Evolutionary conservation across 2,329 filamentous ascomycete species (phyloP).

Genomic region (Keithomyces neogunnii): DNA sequence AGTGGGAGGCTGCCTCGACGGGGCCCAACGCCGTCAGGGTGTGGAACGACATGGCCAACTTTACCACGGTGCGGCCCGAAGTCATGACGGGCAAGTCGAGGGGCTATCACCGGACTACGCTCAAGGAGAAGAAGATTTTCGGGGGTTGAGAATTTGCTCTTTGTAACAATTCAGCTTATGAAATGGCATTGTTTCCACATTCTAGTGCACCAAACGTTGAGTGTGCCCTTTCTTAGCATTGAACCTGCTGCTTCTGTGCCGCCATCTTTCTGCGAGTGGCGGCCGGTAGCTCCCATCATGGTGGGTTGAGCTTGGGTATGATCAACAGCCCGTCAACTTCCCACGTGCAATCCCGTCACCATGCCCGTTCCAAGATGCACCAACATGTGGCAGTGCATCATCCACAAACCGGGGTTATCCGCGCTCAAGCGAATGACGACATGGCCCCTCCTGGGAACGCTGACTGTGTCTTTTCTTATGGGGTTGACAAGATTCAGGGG

Average conservation of each 20-base stretch:
- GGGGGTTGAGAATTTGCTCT: neutral
- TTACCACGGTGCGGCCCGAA: neutral
- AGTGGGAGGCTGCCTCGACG: neutral
- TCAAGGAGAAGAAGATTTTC: conserved; percentile 3
- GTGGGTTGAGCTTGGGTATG: too few relatives aligned
- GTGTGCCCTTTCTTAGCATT: too few relatives aligned
- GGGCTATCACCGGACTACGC: neutral
- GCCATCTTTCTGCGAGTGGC: too few relatives aligned
- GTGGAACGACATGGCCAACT: neutral
- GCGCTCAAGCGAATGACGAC: conserved; percentile 15
- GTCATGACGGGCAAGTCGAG: neutral
- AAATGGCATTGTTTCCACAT: too few relatives aligned
- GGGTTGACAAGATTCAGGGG: conserved; percentile 12
- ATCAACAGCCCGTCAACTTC: neutral
- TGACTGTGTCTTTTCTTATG: conserved; percentile 28
- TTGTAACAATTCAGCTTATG: too few relatives aligned
- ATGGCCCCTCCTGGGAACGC: conserved; percentile 23
- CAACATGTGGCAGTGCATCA: conserved; percentile 21
- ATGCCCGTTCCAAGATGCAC: conserved; percentile 18
- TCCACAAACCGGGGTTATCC: conserved; percentile 18
- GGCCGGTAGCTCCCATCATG: too few relatives aligned
- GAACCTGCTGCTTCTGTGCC: too few relatives aligned
- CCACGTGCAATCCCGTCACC: conserved; percentile 17
- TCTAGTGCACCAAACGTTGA: too few relatives aligned
- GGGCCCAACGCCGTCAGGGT: neutral